Evolutionary conservation across 805 yeast genomes (phyloP), one percentile per base, ranked within the genome.

Genomic region (Suhomyces faveliae): DNA sequence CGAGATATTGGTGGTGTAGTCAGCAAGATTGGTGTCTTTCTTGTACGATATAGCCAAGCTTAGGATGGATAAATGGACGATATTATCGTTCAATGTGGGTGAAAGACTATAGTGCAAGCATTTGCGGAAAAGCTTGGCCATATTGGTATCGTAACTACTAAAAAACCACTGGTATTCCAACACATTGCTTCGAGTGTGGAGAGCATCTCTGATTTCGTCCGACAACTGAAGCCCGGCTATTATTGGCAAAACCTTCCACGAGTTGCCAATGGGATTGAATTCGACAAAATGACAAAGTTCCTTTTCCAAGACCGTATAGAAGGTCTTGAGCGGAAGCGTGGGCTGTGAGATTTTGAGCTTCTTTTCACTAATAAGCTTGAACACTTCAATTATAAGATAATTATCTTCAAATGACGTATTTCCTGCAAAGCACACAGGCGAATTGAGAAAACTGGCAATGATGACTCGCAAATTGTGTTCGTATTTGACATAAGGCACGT

Each of bases 271-370:
- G 0, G 64, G 72, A 51, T 67, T 55, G 55, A 40, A 67, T 8
- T 40, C 45, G 12, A 53, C 68, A 55, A 64, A 73, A 56, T 62
- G 66, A 37, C 45, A 53, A 56, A 60, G 58, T 37, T 73, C 79
- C 13, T 61, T 63, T 15, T 61, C 43, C 3, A 77, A 35, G 0
- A 70, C 62, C 4, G 59, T 54, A 56, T 78, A 79, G 58, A 76
- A 80, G 2, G 61, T 60, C 53, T 71, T 65, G 38, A 79, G 67
- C 1, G 77, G 58, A 15, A 79, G 51, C 0, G 80, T 70, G 2
- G 85, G 85, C 50, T 69, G 71, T 10, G 80, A 76, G 5, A 78
- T 60, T 48, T 65, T 66, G 48, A 70, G 65, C 56, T 80, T 80
- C 51, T 71, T 71, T 44, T 73, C 77, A 12, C 73, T 51, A 9